Conservation (phyloP, 2,329 filamentous ascomycete genomes). For the Aspergillus tamarii region DNA sequence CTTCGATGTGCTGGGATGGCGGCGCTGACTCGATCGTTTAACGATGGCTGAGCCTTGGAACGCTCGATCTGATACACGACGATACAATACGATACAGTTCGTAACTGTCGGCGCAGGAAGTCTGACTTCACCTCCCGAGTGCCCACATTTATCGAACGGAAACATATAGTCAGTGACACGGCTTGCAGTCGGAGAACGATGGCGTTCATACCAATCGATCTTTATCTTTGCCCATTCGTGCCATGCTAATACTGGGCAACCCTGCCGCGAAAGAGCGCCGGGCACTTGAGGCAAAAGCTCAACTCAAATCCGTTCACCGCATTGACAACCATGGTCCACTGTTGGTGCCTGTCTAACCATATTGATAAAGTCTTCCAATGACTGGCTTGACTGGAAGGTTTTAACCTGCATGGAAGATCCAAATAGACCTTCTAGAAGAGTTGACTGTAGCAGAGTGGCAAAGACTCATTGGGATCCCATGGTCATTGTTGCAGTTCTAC, state of each 20-base stretch:
- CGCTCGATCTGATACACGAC: neutral
- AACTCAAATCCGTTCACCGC: constrained; percentile 10
- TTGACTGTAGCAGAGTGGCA: constrained; percentile 11
- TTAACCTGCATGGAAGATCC: constrained; percentile 26
- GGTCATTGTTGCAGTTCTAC: neutral
- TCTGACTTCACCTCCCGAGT: neutral
- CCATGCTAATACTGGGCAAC: constrained; percentile 7
- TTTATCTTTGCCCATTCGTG: neutral
- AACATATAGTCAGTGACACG: neutral
- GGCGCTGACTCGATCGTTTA: neutral
- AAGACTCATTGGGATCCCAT: neutral
- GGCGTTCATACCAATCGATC: neutral
- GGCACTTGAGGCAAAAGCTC: constrained; percentile 6
- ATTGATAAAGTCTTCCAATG: constrained; percentile 16
- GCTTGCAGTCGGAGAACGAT: neutral
- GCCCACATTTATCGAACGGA: neutral
- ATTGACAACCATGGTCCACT: constrained; percentile 15
- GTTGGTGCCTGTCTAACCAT: constrained; percentile 18
- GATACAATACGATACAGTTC: constrained; percentile 2
- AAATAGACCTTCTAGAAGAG: constrained; percentile 26
- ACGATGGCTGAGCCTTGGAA: neutral
- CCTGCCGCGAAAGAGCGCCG: constrained; percentile 10
- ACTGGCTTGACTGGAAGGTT: constrained; percentile 16
- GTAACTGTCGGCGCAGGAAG: neutral
- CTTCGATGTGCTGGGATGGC: neutral